These are phyloP conservation scores for Gamsiella multidivaricata DNA, from an alignment of 192 early-diverging fungal genomes.

Conservation along the genomic window DNA sequence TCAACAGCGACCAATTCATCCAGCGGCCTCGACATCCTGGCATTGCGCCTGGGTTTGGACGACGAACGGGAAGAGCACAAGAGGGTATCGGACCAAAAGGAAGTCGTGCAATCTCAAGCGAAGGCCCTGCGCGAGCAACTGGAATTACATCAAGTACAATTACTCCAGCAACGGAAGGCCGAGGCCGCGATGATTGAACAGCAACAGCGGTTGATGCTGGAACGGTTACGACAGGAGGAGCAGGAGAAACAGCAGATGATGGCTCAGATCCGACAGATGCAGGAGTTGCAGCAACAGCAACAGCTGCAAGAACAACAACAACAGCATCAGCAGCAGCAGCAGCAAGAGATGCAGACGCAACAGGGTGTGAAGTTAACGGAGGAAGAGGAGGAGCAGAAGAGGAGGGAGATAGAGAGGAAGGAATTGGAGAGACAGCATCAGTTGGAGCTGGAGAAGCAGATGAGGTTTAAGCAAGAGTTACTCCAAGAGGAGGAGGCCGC, in stretches of 20 bases:
- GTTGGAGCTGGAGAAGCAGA: conserved; percentile 33
- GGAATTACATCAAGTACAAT: conserved; percentile 4
- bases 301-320: conserved; percentile 6
- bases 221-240: conserved; percentile 34
- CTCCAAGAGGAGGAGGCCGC: conserved; percentile 6
- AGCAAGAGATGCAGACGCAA: background rate
- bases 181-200: conserved; percentile 42
- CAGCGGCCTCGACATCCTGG: conserved; percentile 22
- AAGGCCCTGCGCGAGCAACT: conserved; percentile 26
- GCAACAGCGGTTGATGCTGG: conserved; percentile 41
- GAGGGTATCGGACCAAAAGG: conserved; percentile 7
- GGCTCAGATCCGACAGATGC: too few species aligned
- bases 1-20: conserved; percentile 20
- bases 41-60: conserved; percentile 17
- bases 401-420: conserved; percentile 6
- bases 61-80: conserved; percentile 24
- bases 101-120: conserved; percentile 1
- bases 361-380: conserved; percentile 13
- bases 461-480: conserved; percentile 35
- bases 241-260: conserved; percentile 8
- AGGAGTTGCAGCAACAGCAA: conserved; percentile 12
- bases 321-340: background rate
- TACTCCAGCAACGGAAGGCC: conserved; percentile 31
- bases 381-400: conserved; percentile 10
- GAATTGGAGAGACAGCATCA: conserved; percentile 28